phyloP scores from a whole-genome alignment of 179 eudicot genomes.

The Beta lomatogona region DNA sequence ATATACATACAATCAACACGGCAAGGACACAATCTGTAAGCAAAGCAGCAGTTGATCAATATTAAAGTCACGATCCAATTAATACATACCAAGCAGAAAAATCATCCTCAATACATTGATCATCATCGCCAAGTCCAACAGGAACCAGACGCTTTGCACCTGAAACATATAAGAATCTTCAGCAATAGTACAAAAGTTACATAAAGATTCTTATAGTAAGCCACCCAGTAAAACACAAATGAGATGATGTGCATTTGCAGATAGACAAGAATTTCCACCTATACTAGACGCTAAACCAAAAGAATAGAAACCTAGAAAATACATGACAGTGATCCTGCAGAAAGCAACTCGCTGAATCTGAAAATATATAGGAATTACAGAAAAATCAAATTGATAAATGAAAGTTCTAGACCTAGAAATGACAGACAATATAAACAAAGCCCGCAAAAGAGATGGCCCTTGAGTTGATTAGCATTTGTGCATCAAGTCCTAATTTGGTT shows the following conservation, averaged over 20 bases:
- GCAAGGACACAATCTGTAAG: background rate
- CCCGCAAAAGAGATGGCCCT: background rate
- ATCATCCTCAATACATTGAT: slow-evolving; percentile 88
- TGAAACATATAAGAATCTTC: slow-evolving; percentile 29
- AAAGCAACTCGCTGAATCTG: background rate
- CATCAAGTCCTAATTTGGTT: background rate
- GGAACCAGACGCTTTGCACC: slow-evolving; percentile 79
- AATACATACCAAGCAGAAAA: slow-evolving; percentile 74
- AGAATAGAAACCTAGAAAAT: background rate
- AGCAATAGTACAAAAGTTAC: background rate
- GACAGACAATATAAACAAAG: background rate
- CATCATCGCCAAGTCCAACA: slow-evolving; percentile 89
- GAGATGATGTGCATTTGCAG: background rate
- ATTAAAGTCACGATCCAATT: background rate
- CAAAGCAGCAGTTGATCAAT: slow-evolving; percentile 8
- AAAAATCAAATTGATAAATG: background rate
- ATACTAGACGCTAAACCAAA: background rate
- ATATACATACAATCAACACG: slow-evolving; percentile 6
- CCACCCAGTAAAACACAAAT: background rate
- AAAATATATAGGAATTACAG: too few species aligned
- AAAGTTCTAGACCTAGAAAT: background rate
- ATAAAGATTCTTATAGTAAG: background rate
- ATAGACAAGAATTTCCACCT: background rate
- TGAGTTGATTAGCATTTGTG: background rate
- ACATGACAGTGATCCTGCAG: background rate